phyloP scores from a whole-genome alignment of 495 filamentous ascomycete species.

The Bombardia bombarda region DNA sequence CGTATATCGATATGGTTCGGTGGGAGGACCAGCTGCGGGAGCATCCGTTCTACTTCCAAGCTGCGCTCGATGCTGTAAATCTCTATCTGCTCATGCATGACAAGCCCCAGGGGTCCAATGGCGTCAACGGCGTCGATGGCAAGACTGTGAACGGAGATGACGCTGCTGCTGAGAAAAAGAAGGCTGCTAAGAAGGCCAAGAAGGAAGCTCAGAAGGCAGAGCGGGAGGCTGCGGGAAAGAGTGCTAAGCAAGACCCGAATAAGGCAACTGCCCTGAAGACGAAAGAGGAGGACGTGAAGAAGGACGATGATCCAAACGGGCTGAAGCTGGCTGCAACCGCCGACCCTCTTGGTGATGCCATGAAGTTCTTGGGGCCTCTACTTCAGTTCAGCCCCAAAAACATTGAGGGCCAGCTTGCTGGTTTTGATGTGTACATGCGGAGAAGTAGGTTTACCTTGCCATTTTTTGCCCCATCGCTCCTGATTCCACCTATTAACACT shows the following conservation, averaged over 20 bases:
- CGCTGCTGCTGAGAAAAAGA: slow-evolving; percentile 71
- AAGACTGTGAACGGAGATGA: slow-evolving; percentile 45
- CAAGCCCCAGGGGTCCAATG: slow-evolving; percentile 56
- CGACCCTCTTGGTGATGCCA: slow-evolving; percentile 75
- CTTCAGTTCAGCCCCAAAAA: slow-evolving; percentile 76
- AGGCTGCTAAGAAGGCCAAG: slow-evolving; percentile 89
- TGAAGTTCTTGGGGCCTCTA: slow-evolving; percentile 76
- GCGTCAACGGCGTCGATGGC: slow-evolving; percentile 37
- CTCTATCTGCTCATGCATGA: slow-evolving; percentile 77
- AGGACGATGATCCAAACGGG: slow-evolving; percentile 84
- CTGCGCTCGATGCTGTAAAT: slow-evolving; percentile 75
- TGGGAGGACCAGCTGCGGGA: slow-evolving; percentile 90
- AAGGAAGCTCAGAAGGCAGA: slow-evolving; percentile 83
- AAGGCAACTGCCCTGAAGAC: slow-evolving; percentile 44
- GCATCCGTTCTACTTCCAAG: slow-evolving; percentile 85
- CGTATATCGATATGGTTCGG: slow-evolving; percentile 91
- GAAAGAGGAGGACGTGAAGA: slow-evolving; percentile 48
- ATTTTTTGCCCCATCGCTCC: not conserved
- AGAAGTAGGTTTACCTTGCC: slow-evolving; percentile 47
- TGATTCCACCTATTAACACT: slow-evolving; percentile 16
- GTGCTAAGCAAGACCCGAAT: slow-evolving; percentile 66
- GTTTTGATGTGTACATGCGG: slow-evolving; percentile 83
- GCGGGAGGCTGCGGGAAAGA: slow-evolving; percentile 64
- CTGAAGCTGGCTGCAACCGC: slow-evolving; percentile 66
- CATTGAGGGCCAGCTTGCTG: slow-evolving; percentile 72